Evolutionary conservation across 2,329 filamentous ascomycete genomes (phyloP).

Genomic region (Stagonosporopsis chrysanthemi): DNA sequence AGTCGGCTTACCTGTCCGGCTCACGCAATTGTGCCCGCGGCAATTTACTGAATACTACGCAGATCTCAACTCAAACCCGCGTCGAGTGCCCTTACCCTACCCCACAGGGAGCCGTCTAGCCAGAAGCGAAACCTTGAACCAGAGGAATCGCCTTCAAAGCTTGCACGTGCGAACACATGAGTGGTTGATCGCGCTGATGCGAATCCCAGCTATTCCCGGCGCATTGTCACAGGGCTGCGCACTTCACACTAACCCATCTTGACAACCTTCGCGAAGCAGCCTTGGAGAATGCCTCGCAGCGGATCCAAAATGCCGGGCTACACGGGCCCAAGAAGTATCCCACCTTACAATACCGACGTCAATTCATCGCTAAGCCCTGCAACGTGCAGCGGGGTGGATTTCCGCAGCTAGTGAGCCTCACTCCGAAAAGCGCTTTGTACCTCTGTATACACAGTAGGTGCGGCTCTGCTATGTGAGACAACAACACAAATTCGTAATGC

Average conservation of each 20-base stretch:
- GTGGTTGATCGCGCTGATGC: conserved; percentile 7
- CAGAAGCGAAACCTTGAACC: not conserved
- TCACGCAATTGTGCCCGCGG: conserved; percentile 1
- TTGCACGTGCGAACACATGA: conserved; percentile 11
- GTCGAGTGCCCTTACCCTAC: conserved; percentile 13
- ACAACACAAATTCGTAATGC: conserved; percentile 1
- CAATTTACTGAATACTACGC: no score
- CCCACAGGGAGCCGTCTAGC: not conserved
- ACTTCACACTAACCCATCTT: conserved; percentile 3
- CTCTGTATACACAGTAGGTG: not conserved
- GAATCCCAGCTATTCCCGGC: conserved; percentile 6
- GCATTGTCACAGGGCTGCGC: conserved; percentile 13
- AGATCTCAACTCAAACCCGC: conserved; percentile 4
- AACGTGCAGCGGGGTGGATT: not conserved
- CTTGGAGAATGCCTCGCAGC: conserved; percentile 19
- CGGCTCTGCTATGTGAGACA: conserved; percentile 5
- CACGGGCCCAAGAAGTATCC: not conserved
- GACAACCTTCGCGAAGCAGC: conserved; percentile 19
- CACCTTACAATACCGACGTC: not conserved
- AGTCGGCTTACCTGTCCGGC: not conserved
- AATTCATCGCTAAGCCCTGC: conserved; percentile 12
- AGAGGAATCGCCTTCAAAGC: not conserved
- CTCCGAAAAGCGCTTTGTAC: not conserved
- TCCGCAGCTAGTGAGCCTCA: conserved; percentile 17
- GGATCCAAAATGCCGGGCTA: conserved; percentile 9